Base-by-base conservation (phyloP, 805 yeast genomes). In the Saccharomycopsis malanga region DNA sequence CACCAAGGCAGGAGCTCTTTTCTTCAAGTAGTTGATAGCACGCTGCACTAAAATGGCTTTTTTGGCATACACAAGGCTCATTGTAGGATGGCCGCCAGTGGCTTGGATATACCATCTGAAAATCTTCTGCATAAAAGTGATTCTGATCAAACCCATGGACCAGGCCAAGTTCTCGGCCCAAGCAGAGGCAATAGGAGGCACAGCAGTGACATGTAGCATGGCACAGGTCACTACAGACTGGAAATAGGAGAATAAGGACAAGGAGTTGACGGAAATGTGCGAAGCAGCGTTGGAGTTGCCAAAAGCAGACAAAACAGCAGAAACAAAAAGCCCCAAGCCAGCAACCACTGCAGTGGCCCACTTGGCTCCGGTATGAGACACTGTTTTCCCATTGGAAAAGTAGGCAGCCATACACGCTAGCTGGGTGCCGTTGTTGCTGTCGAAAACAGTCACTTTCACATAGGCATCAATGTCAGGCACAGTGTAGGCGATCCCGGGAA, bases 271-370 rank as follows among this genome's bases (percentile, higher is more conserved):
- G 17, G 94, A 78, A 55, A 89, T 77, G 61, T 86, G 89, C 17
- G 94, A 82, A 10, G 96, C 95, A 6, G 96, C 87, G 47, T 81
- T 80, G 6, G 95, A 84, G 63, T 84, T 85, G 48, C 96, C 96
- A 62, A 83, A 81, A 3, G 89, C 75, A 3, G 94, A 80, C 52
- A 87, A 70, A n/a, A 83, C 53, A 4, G 94, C 89, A n/a, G 94
- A 85, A 15, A 81, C 72, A 39, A 88, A 66, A 50, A 89, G 65
- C n/a, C 96, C 96, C 25, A 86, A 63, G 53, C 96, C 96, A 1
- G 95, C 87, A 57, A 88, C 71, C 18, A 83, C 81, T 1, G 97
- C 97, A 17, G 96, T 87, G 35, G 87, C 95, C 97, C 97, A 89
- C 65, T 85, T 83, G 49, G 83, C 88, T 55, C 85, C 85, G 2